phyloP scores from a whole-genome alignment of 2,329 filamentous ascomycete species.

The Fusarium sublunatum region DNA sequence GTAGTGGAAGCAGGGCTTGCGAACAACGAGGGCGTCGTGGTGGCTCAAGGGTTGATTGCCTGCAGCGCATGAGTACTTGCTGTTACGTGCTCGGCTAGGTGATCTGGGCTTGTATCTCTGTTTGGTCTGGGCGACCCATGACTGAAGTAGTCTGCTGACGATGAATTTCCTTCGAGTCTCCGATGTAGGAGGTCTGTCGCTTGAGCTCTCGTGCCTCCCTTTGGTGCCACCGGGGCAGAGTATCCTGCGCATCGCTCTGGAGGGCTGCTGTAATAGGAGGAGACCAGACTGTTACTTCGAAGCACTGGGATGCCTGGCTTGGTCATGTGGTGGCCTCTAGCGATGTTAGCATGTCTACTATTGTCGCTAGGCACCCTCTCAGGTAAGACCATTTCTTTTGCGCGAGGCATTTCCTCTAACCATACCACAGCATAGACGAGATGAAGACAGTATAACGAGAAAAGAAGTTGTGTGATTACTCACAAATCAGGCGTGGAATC shows the following conservation, averaged over 20 bases:
- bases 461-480: background rate
- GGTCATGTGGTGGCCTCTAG: background rate
- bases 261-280: accelerated
- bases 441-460: background rate
- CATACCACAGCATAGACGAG: background rate
- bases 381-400: background rate
- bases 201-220: background rate
- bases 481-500: background rate
- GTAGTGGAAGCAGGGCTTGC: slow-evolving; percentile 21
- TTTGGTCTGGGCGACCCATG: background rate
- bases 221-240: background rate
- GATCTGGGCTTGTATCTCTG: slow-evolving; percentile 13
- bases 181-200: background rate
- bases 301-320: background rate
- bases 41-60: background rate
- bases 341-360: background rate
- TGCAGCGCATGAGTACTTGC: slow-evolving; percentile 15
- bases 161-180: background rate
- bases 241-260: accelerated
- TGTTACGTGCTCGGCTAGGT: background rate
- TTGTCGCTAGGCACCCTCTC: too few relatives aligned
- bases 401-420: background rate
- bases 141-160: background rate
- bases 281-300: background rate
- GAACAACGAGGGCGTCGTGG: background rate